These are phyloP conservation scores for Perilla frutescens DNA, from an alignment of 257 asterid genomes.

Conservation along the genomic window DNA sequence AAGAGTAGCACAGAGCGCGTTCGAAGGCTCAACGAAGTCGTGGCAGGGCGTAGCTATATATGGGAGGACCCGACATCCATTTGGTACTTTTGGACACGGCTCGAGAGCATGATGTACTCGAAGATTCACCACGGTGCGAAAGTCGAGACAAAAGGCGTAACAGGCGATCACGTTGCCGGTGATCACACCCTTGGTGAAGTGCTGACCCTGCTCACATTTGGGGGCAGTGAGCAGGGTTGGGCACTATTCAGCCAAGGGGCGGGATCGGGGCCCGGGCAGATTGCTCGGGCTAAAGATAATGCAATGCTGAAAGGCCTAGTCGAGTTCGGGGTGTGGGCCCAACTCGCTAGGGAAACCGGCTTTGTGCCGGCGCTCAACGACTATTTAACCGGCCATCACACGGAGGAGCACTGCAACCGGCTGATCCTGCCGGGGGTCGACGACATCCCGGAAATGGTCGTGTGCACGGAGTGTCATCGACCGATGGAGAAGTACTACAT, in stretches of 20 bases:
- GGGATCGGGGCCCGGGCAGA: conserved; percentile 35
- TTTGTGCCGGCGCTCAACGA: conserved; percentile 62
- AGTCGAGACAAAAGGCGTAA: conserved; percentile 11
- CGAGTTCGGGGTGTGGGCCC: conserved; percentile 57
- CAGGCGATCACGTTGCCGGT: conserved; percentile 41
- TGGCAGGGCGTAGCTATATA: conserved; percentile 48
- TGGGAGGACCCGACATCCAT: conserved; percentile 54
- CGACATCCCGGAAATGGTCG: conserved; percentile 75
- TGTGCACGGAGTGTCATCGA: conserved; percentile 74
- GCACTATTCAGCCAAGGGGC: conserved; percentile 70
- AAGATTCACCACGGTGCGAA: conserved; percentile 60
- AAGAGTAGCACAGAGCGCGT: conserved; percentile 44
- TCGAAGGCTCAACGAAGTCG: conserved; percentile 38
- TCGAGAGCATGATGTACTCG: conserved; percentile 85
- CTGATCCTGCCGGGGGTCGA: conserved; percentile 71
- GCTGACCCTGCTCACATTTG: conserved; percentile 62
- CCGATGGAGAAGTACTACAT: conserved; percentile 80
- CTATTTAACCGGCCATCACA: conserved; percentile 51
- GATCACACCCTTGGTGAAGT: conserved; percentile 68
- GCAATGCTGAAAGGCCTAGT: conserved; percentile 44
- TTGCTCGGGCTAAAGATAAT: conserved; percentile 69
- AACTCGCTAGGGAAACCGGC: conserved; percentile 46
- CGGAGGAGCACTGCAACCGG: conserved; percentile 70
- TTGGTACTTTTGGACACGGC: conserved; percentile 81
- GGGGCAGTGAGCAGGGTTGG: conserved; percentile 71